Percentiles rank a stretch among this genome's conserved stretches.
phyloP scores from a whole-genome alignment of 2,329 filamentous ascomycete genomes.

The Beauveria sp. region DNA sequence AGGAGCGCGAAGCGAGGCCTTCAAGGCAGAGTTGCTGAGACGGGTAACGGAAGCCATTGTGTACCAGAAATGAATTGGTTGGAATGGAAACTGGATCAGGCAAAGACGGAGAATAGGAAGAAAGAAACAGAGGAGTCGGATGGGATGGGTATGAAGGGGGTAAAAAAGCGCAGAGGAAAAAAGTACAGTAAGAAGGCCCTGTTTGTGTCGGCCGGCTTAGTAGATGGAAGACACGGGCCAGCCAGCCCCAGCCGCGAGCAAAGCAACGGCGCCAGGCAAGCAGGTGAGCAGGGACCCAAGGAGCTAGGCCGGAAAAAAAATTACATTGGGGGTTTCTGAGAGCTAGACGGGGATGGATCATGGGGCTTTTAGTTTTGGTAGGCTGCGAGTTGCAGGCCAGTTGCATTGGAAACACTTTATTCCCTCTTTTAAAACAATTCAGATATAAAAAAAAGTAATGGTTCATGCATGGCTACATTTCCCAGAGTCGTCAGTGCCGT shows the following conservation, averaged over 20 bases:
- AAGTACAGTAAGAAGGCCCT: neutral
- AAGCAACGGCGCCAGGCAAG: neutral
- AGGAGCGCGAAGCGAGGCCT: slow-evolving; percentile 63
- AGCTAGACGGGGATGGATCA: neutral
- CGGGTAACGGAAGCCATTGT: slow-evolving; percentile 80
- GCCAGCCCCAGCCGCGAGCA: neutral
- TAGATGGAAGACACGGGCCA: neutral
- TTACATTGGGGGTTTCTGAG: neutral
- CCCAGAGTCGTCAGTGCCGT: too few relatives aligned
- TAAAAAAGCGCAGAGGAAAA: slow-evolving; percentile 16
- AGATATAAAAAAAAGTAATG: too few relatives aligned
- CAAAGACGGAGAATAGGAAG: slow-evolving; percentile 21
- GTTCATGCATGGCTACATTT: too few relatives aligned
- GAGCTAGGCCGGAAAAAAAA: slow-evolving; percentile 1
- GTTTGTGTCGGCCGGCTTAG: neutral
- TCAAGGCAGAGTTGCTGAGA: slow-evolving; percentile 73
- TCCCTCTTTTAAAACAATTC: too few relatives aligned
- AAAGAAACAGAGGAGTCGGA: slow-evolving; percentile 22
- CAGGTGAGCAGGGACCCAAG: neutral
- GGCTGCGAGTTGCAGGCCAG: neutral
- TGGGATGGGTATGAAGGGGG: slow-evolving; percentile 12
- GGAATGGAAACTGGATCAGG: slow-evolving; percentile 12
- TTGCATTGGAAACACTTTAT: neutral
- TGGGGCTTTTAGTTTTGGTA: neutral
- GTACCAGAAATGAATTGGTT: slow-evolving; percentile 16